phyloP scores from a whole-genome alignment of 2,329 filamentous ascomycete species.

The Scytalidium sp. region DNA sequence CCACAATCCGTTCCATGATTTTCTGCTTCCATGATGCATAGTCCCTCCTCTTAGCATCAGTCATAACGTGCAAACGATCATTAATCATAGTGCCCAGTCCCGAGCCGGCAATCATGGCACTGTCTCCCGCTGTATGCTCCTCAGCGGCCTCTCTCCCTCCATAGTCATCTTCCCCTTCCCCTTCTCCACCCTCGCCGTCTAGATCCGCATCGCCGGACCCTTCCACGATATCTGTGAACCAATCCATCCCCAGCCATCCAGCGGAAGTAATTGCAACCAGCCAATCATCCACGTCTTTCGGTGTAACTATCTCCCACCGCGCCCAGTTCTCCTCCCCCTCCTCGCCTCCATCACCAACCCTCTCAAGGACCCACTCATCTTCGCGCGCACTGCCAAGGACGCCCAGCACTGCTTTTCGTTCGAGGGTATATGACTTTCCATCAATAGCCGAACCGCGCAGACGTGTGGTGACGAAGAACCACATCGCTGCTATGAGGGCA shows the following conservation, averaged over 20 bases:
- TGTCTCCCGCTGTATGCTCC: constrained; percentile 18
- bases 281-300: constrained; percentile 59
- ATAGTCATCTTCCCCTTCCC: constrained; percentile 26
- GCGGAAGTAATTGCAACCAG: constrained; percentile 51
- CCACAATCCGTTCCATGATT: constrained; percentile 54
- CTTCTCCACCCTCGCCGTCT: constrained; percentile 22
- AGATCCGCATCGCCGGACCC: constrained; percentile 16
- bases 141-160: constrained; percentile 29
- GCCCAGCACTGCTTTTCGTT: constrained; percentile 44
- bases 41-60: constrained; percentile 57
- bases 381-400: constrained; percentile 35
- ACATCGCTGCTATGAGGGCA: constrained; percentile 57
- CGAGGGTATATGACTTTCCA: constrained; percentile 41
- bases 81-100: constrained; percentile 64
- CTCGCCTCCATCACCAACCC: constrained; percentile 35
- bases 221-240: constrained; percentile 56
- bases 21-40: constrained; percentile 63
- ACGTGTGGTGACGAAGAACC: constrained; percentile 56
- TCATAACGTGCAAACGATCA: constrained; percentile 69
- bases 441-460: constrained; percentile 33
- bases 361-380: constrained; percentile 37
- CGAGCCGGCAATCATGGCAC: constrained; percentile 11
- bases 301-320: constrained; percentile 47
- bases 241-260: constrained; percentile 48
- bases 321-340: constrained; percentile 45